Evolutionary conservation across 768 basidiomycete genomes (phyloP), one percentile per base, ranked within the genome.

Genomic region (Boletus reticuloceps): DNA sequence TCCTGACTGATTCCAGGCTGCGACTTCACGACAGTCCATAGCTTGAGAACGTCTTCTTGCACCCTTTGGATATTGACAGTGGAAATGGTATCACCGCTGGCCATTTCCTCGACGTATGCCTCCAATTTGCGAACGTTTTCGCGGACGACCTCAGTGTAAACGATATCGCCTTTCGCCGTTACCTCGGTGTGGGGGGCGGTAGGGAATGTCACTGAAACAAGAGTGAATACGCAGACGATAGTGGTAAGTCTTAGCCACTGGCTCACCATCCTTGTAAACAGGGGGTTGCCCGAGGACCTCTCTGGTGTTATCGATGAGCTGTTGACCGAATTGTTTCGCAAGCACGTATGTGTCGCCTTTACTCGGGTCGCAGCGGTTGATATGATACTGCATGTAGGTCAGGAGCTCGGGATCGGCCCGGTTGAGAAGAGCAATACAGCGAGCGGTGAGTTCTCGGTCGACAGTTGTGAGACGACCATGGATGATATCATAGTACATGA

Each of bases 401-500:
- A 94, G 72, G 64, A 98, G 85, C 56, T 89, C 89, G 4, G 91
- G 90, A 70, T 98, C 96, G 11, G 96, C 96, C 59, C 97, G 88
- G 75, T 98, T 98, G 77, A 99, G 92, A 67, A 99, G 89, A 54
- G 91, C 86, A 56, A 99, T 95, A 75, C 96, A 98, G 52, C 95
- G 90, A 60, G 94, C 93, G 13, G 97, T 97, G 72, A 95, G 94
- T 69, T 96, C 94, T 50, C 94, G 89, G 67, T 98, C 94, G 60
- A 98, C 91, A 17, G 93, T 94, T 22, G 88, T 94, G 52, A 97
- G 83, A 43, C 89, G 86, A 46, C 97, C 97, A 62, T 94, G 94
- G 64, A 99, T 94, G 74, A 99, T 97, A 71, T 98, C 96, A 73
- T 95, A 98, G 77, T 87, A 98, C 93, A 99, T 95, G 56, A 93